Conservation (phyloP, 164 flowering plant species). For the Vitis amurensis region DNA sequence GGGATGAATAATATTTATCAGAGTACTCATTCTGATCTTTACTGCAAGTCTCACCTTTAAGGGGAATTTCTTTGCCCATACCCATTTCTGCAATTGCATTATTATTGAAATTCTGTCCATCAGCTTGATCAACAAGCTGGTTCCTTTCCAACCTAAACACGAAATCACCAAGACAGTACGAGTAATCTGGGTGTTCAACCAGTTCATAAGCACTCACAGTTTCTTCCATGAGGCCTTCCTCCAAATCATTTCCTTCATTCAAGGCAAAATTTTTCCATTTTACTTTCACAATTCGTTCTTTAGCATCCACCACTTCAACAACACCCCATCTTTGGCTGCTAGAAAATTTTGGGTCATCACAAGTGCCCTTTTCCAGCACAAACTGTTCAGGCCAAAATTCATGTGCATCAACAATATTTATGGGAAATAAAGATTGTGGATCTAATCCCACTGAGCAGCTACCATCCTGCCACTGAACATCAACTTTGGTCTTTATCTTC, state of each 20-base stretch:
- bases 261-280: conserved; percentile 42
- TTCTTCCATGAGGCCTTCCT: conserved; percentile 38
- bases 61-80: conserved; percentile 11
- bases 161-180: conserved; percentile 66
- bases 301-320: conserved; percentile 64
- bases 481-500: conserved; percentile 53
- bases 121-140: conserved; percentile 17
- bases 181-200: conserved; percentile 80
- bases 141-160: conserved; percentile 46
- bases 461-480: conserved; percentile 82
- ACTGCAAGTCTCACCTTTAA: conserved; percentile 10
- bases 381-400: conserved; percentile 73
- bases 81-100: conserved; percentile 7
- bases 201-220: conserved; percentile 85
- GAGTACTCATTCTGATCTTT: conserved; percentile 14
- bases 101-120: conserved; percentile 11
- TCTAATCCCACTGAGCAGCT: conserved; percentile 43
- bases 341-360: conserved; percentile 42
- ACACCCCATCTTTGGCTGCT: conserved; percentile 56
- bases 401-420: conserved; percentile 48
- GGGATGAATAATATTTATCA: conserved; percentile 32
- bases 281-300: conserved; percentile 73
- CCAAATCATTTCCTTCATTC: conserved; percentile 10
- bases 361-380: conserved; percentile 57
- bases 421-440: conserved; percentile 42